Conservation (phyloP, 208 protist genomes). For the Trypanosoma avium region DNA sequence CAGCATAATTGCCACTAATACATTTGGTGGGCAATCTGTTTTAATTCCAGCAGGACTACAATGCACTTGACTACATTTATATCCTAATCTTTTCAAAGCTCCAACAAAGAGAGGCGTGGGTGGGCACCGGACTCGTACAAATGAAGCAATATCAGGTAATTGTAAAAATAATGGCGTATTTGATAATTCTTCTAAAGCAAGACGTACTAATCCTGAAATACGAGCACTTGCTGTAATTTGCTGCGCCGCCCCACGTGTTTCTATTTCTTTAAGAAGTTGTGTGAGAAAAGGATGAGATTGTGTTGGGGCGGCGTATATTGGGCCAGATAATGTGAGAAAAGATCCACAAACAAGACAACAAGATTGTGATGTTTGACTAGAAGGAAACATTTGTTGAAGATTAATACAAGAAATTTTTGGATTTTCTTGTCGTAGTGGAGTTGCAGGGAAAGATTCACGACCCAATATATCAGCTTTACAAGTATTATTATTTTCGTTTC, state of each 20-base stretch:
- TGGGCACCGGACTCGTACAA: slow-evolving; percentile 76
- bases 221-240: slow-evolving; percentile 62
- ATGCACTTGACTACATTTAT: slow-evolving; percentile 91
- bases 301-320: slow-evolving; percentile 92
- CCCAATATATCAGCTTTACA: slow-evolving; percentile 15
- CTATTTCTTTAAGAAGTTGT: slow-evolving; percentile 61
- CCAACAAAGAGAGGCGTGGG: slow-evolving; percentile 71
- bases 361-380: slow-evolving; percentile 7
- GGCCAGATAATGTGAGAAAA: slow-evolving; percentile 84
- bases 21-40: slow-evolving; percentile 87
- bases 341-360: slow-evolving; percentile 84
- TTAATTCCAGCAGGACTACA: slow-evolving; percentile 87
- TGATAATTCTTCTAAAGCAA: slow-evolving; percentile 84
- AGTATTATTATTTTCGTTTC: slow-evolving; percentile 1
- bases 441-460: slow-evolving; percentile 41
- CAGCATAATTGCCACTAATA: slow-evolving; percentile 87
- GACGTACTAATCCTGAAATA: slow-evolving; percentile 81
- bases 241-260: slow-evolving; percentile 59
- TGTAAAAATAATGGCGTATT: slow-evolving; percentile 88
- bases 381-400: slow-evolving; percentile 26
- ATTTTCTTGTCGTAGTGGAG: slow-evolving; percentile 39
- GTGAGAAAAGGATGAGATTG: slow-evolving; percentile 84
- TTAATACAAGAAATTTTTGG: slow-evolving; percentile 46
- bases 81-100: slow-evolving; percentile 80
- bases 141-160: slow-evolving; percentile 69